phyloP scores from a whole-genome alignment of 78 protist species.

The Polysphondylium violaceum region DNA sequence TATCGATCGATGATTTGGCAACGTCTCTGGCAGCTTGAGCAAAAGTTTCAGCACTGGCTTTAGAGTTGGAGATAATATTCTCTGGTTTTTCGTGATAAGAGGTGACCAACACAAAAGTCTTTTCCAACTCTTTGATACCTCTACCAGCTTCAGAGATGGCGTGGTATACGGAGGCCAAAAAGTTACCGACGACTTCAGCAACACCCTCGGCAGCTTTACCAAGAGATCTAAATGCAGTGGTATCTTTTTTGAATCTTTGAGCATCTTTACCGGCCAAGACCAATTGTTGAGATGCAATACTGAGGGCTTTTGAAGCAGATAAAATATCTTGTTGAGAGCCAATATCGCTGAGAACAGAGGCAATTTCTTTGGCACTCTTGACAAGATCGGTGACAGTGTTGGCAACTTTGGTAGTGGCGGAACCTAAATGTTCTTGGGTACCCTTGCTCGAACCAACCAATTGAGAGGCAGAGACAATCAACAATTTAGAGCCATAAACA shows the following conservation, averaged over 20 bases:
- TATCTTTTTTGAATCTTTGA: conserved; percentile 83
- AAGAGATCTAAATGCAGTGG: conserved; percentile 74
- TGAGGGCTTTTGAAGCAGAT: conserved; percentile 65
- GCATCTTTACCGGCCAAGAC: conserved; percentile 82
- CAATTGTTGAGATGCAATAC: conserved; percentile 73
- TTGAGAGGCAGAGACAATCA: conserved; percentile 64
- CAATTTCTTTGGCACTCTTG: conserved; percentile 40
- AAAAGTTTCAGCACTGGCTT: conserved; percentile 36
- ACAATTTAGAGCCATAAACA: conserved; percentile 40
- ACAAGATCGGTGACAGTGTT: conserved; percentile 18
- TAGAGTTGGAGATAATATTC: conserved; percentile 18
- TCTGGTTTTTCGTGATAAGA: conserved; percentile 53
- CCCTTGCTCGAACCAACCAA: conserved; percentile 75
- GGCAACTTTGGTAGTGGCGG: conserved; percentile 75
- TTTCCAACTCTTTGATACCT: conserved; percentile 81
- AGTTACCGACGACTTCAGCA: conserved; percentile 78
- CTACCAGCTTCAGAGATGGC: conserved; percentile 78
- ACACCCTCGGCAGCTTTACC: conserved; percentile 79
- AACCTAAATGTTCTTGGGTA: conserved; percentile 75
- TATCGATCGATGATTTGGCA: conserved; percentile 52
- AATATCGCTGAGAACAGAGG: conserved; percentile 36
- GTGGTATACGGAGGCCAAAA: conserved; percentile 31
- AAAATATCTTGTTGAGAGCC: conserved; percentile 72
- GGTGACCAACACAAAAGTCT: conserved; percentile 23
- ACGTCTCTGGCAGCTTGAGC: conserved; percentile 65